Conservation (phyloP, 768 basidiomycete species). For the Mycena sanguinolenta region DNA sequence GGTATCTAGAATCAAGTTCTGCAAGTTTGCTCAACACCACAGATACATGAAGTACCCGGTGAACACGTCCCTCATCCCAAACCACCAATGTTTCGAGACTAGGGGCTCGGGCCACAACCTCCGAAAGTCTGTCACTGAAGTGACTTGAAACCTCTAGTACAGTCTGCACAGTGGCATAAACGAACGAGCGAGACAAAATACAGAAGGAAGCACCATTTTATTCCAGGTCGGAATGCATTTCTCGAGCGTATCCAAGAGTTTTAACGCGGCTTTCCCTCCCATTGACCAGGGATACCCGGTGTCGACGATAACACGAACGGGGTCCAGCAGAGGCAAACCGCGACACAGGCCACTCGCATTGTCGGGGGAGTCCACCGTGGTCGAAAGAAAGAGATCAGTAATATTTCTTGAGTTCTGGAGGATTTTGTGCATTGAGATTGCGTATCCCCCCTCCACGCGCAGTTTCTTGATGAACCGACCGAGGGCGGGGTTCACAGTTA, state of each 20-base stretch:
- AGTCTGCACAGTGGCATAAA: not conserved
- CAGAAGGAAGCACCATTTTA: not conserved
- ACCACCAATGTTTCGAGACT: constrained; percentile 7
- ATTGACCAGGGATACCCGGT: not conserved
- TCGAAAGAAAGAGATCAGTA: constrained; percentile 13
- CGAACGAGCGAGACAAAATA: not conserved
- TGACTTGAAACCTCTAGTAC: not conserved
- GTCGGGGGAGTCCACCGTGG: not conserved
- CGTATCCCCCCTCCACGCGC: constrained; percentile 32
- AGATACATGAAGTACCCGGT: not conserved
- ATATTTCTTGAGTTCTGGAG: constrained; percentile 16
- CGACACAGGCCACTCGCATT: constrained; percentile 18
- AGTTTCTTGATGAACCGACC: constrained; percentile 32
- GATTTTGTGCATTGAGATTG: constrained; percentile 26
- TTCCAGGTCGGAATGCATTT: constrained; percentile 13
- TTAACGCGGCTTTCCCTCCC: not conserved
- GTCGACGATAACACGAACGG: constrained; percentile 9
- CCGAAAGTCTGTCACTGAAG: not conserved
- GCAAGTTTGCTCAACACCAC: not conserved
- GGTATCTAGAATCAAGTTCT: not conserved
- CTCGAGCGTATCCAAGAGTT: not conserved
- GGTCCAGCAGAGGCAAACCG: constrained; percentile 12
- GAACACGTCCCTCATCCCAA: not conserved
- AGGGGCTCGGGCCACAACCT: not conserved
- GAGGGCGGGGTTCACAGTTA: constrained; percentile 13